Evolutionary conservation across 2,329 filamentous ascomycete species (phyloP).

Genomic region (Diaporthe eres): DNA sequence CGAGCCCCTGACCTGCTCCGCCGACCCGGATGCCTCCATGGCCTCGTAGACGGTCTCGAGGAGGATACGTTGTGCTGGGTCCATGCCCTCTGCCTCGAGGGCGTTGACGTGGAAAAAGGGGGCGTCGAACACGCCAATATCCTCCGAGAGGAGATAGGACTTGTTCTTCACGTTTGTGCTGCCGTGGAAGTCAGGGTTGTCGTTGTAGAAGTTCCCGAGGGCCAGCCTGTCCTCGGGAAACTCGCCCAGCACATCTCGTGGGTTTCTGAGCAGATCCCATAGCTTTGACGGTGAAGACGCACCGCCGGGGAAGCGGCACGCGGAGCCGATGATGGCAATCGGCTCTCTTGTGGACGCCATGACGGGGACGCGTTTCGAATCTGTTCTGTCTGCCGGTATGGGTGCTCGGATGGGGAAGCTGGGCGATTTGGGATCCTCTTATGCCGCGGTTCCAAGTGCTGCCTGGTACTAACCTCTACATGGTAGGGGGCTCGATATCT

Average conservation of each 20-base stretch:
- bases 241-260: conserved; percentile 31
- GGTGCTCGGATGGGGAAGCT: not conserved
- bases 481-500: not conserved
- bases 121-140: conserved; percentile 39
- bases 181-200: conserved; percentile 43
- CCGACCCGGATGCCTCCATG: conserved; percentile 43
- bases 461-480: not conserved
- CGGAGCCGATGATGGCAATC: conserved; percentile 42
- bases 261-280: conserved; percentile 40
- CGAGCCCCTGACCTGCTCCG: conserved; percentile 42
- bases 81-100: conserved; percentile 43
- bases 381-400: not conserved
- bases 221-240: conserved; percentile 15
- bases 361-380: not conserved
- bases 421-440: not conserved
- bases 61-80: conserved; percentile 35
- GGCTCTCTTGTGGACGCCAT: conserved; percentile 28
- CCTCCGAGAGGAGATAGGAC: conserved; percentile 41
- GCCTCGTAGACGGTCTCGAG: conserved; percentile 45
- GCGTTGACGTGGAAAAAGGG: conserved; percentile 48
- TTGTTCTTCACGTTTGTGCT: conserved; percentile 46
- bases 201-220: conserved; percentile 22
- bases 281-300: conserved; percentile 36
- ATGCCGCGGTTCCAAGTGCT: not conserved
- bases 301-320: conserved; percentile 41